Percentiles rank a stretch among this genome's conserved stretches.
Evolutionary conservation across 345 rosid species (phyloP).

Genomic region (Nephelium lappaceum): DNA sequence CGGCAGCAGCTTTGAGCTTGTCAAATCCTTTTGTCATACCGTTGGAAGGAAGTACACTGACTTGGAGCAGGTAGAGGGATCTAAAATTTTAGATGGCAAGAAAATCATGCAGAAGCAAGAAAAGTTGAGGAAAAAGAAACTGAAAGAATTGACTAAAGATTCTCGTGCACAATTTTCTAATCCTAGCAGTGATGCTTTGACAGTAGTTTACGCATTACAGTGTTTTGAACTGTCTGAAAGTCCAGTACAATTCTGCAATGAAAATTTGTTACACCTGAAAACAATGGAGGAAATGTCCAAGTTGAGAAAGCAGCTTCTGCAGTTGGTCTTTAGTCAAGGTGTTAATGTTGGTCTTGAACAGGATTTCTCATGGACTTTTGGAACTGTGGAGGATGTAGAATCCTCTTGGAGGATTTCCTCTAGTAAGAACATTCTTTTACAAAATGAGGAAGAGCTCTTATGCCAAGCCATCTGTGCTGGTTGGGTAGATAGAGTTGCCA

Average conservation of each 20-base stretch:
- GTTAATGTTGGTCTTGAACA: slow-evolving; percentile 29
- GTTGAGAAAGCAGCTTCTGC: slow-evolving; percentile 82
- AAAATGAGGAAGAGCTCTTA: slow-evolving; percentile 71
- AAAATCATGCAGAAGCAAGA: slow-evolving; percentile 44
- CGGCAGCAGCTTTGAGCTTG: slow-evolving; percentile 78
- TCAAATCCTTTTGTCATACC: slow-evolving; percentile 72
- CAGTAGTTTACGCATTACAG: slow-evolving; percentile 69
- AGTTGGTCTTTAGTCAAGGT: slow-evolving; percentile 60
- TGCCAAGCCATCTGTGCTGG: slow-evolving; percentile 91
- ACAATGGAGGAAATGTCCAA: slow-evolving; percentile 94
- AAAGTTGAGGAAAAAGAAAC: slow-evolving; percentile 55
- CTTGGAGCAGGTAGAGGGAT: slow-evolving; percentile 30
- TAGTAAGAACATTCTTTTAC: slow-evolving; percentile 48
- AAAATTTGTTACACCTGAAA: slow-evolving; percentile 64
- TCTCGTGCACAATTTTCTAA: slow-evolving; percentile 69
- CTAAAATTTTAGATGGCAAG: slow-evolving; percentile 23
- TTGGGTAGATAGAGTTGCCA: slow-evolving; percentile 94
- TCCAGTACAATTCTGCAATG: slow-evolving; percentile 55
- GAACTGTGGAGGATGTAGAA: slow-evolving; percentile 66
- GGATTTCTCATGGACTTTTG: slow-evolving; percentile 76
- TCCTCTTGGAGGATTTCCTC: slow-evolving; percentile 62
- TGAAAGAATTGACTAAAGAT: slow-evolving; percentile 53
- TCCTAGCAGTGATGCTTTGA: slow-evolving; percentile 82
- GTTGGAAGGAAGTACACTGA: slow-evolving; percentile 47
- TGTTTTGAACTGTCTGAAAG: slow-evolving; percentile 61